Conservation (phyloP, 2,329 filamentous ascomycete species). For the Podosphaera aphanis region DNA sequence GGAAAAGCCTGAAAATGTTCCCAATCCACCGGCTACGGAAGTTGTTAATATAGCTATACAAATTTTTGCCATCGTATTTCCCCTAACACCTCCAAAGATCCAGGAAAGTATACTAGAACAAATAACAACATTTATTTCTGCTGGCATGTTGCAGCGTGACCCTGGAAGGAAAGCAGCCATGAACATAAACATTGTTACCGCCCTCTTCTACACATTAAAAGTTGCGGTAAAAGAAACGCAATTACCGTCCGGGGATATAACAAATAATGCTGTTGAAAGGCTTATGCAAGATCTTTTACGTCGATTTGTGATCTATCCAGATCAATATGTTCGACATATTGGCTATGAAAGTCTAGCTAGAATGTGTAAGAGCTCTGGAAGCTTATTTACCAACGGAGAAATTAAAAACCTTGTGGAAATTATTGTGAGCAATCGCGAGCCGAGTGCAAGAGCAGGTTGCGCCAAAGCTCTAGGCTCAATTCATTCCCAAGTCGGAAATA, state of each 20-base stretch:
- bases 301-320: slow-evolving; percentile 56
- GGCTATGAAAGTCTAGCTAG: slow-evolving; percentile 69
- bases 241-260: slow-evolving; percentile 49
- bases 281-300: slow-evolving; percentile 53
- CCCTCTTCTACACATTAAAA: slow-evolving; percentile 57
- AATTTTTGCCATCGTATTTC: slow-evolving; percentile 75
- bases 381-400: slow-evolving; percentile 67
- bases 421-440: slow-evolving; percentile 82
- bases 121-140: slow-evolving; percentile 69
- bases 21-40: slow-evolving; percentile 71
- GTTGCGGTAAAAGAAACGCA: slow-evolving; percentile 64
- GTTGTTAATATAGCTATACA: slow-evolving; percentile 88
- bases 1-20: slow-evolving; percentile 22
- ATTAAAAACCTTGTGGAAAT: slow-evolving; percentile 84
- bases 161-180: slow-evolving; percentile 76
- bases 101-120: slow-evolving; percentile 94
- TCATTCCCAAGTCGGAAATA: slow-evolving; percentile 84
- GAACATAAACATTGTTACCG: slow-evolving; percentile 68
- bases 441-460: slow-evolving; percentile 78
- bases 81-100: slow-evolving; percentile 69
- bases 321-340: slow-evolving; percentile 66
- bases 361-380: slow-evolving; percentile 56
- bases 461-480: slow-evolving; percentile 84
- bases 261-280: slow-evolving; percentile 54
- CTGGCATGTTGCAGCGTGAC: slow-evolving; percentile 58